These are phyloP conservation scores for Russula griseocarnosa DNA, from an alignment of 768 basidiomycete species.

Conservation along the genomic window DNA sequence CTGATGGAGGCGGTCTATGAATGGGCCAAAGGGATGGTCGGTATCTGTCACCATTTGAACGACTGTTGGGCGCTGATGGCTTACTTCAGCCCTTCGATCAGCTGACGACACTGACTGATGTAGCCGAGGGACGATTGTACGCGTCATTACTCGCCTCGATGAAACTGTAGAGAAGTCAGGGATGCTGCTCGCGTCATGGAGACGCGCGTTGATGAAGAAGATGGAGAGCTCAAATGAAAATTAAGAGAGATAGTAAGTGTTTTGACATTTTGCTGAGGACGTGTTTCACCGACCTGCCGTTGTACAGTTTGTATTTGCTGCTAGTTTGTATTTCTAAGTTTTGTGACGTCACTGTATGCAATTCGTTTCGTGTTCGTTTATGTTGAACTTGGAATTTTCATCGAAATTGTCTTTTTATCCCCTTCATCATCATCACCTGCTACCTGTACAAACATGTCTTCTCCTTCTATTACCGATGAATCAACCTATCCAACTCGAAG, in stretches of 20 bases:
- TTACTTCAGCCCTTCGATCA: slow-evolving; percentile 85
- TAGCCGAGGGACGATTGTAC: slow-evolving; percentile 93
- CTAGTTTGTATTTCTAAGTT: slow-evolving; percentile 78
- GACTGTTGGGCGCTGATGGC: neutral
- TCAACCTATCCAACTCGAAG: slow-evolving; percentile 19
- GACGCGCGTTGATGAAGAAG: slow-evolving; percentile 93
- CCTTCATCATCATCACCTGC: slow-evolving; percentile 14
- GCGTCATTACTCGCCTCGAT: slow-evolving; percentile 92
- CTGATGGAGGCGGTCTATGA: slow-evolving; percentile 96
- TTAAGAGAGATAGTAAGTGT: slow-evolving; percentile 91
- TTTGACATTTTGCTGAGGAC: neutral
- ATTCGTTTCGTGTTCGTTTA: no score
- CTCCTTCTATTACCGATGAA: slow-evolving; percentile 1
- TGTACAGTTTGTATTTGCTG: slow-evolving; percentile 75
- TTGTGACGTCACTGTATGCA: no score
- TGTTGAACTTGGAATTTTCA: slow-evolving; percentile 6
- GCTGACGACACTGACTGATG: slow-evolving; percentile 88
- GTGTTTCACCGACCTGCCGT: neutral
- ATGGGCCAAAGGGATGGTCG: slow-evolving; percentile 98
- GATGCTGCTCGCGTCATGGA: slow-evolving; percentile 98
- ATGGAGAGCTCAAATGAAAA: slow-evolving; percentile 92
- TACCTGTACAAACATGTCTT: slow-evolving; percentile 16
- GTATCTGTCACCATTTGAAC: slow-evolving; percentile 29
- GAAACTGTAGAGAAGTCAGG: slow-evolving; percentile 96
- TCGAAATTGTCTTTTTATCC: slow-evolving; percentile 3